These are phyloP conservation scores for Dionaea muscipula DNA, from an alignment of 179 eudicot genomes.

Conservation along the genomic window DNA sequence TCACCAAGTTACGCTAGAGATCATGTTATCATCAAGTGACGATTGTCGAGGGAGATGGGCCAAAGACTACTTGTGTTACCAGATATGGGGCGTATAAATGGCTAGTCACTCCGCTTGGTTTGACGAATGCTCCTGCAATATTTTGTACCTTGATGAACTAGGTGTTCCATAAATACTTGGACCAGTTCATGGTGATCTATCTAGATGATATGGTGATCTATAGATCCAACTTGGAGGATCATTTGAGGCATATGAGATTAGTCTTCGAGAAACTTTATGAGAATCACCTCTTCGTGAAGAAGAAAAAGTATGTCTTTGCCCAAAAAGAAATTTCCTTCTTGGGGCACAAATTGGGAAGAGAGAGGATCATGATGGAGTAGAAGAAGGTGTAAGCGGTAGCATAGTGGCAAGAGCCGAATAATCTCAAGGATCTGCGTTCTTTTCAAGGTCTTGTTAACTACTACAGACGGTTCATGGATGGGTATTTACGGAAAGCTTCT, in stretches of 20 bases:
- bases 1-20: neutral
- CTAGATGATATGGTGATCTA: neutral
- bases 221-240: neutral
- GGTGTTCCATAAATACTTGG: neutral
- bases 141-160: neutral
- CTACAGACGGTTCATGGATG: neutral
- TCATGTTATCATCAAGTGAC: neutral
- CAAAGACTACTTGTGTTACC: neutral
- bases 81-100: neutral
- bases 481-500: neutral
- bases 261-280: neutral
- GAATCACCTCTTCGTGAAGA: neutral
- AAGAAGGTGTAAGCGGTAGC: neutral
- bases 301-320: neutral
- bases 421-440: neutral
- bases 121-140: neutral
- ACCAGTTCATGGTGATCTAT: neutral
- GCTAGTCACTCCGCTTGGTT: neutral
- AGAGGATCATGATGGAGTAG: slow-evolving; percentile 1
- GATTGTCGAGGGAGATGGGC: neutral
- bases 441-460: slow-evolving; percentile 1
- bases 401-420: neutral
- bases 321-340: slow-evolving; percentile 5
- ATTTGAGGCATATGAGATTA: neutral
- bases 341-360: neutral